These are phyloP conservation scores for Ogataea saltuana DNA, from an alignment of 805 yeast genomes.

Conservation along the genomic window DNA sequence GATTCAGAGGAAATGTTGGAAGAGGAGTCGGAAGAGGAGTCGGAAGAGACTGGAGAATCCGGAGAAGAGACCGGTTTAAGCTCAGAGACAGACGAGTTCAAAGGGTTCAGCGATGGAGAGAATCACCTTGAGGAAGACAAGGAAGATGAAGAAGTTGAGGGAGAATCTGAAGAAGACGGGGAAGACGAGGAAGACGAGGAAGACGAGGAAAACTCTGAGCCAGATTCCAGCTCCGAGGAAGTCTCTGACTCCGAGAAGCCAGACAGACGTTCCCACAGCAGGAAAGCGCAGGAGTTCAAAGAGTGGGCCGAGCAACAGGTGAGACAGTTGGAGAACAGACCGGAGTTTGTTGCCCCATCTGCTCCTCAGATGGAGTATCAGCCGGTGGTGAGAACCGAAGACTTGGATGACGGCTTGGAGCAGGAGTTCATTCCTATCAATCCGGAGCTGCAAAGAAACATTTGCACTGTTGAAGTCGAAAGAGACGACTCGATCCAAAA, in stretches of 20 bases:
- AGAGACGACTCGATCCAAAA: constrained; percentile 68
- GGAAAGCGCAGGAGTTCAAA: constrained; percentile 68
- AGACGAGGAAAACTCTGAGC: constrained; percentile 34
- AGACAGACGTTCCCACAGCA: constrained; percentile 39
- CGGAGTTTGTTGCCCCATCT: constrained; percentile 48
- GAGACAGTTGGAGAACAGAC: constrained; percentile 61
- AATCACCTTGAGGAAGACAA: constrained; percentile 28
- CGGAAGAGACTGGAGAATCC: constrained; percentile 29
- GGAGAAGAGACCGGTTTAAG: constrained; percentile 17
- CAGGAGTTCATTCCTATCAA: constrained; percentile 61
- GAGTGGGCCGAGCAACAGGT: constrained; percentile 84
- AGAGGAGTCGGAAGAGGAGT: constrained; percentile 10
- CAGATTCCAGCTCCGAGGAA: constrained; percentile 36
- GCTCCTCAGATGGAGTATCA: constrained; percentile 54
- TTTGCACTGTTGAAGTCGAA: constrained; percentile 65
- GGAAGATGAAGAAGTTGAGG: constrained; percentile 28
- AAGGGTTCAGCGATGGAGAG: constrained; percentile 29
- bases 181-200: constrained; percentile 31
- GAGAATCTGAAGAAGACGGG: constrained; percentile 29
- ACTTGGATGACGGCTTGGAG: constrained; percentile 65
- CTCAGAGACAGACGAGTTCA: constrained; percentile 9
- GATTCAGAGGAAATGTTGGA: constrained; percentile 29
- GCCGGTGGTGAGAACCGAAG: constrained; percentile 66
- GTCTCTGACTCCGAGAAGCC: constrained; percentile 37
- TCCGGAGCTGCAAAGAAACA: constrained; percentile 53